These are phyloP conservation scores for Endotrypanum monterogeii DNA, from an alignment of 208 protist species.

Conservation along the genomic window DNA sequence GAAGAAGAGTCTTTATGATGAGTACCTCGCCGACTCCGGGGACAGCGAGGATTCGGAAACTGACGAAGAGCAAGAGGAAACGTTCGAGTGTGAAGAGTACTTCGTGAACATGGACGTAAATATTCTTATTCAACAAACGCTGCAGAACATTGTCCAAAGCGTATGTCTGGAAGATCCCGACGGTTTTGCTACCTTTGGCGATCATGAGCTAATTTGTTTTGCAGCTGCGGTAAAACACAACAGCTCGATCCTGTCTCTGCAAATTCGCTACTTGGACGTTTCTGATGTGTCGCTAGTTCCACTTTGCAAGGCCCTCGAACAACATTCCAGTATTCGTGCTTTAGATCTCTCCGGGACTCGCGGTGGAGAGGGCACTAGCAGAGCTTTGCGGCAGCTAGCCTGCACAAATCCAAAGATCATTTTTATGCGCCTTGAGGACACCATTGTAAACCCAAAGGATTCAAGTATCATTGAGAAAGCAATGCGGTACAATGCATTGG, in stretches of 20 bases:
- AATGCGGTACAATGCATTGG: conserved; percentile 65
- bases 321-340: conserved; percentile 59
- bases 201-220: conserved; percentile 78
- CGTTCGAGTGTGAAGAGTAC: conserved; percentile 57
- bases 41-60: conserved; percentile 37
- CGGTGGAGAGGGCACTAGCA: conserved; percentile 58
- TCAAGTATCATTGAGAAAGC: conserved; percentile 61
- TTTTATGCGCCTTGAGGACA: conserved; percentile 73
- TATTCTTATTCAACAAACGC: conserved; percentile 78
- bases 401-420: conserved; percentile 80
- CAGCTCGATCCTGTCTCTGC: conserved; percentile 78
- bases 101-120: conserved; percentile 77
- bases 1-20: conserved; percentile 58
- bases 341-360: conserved; percentile 77
- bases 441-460: conserved; percentile 52
- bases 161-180: conserved; percentile 76
- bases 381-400: conserved; percentile 64
- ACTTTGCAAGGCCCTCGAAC: conserved; percentile 61
- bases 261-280: conserved; percentile 81
- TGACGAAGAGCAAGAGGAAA: conserved; percentile 35
- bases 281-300: conserved; percentile 76
- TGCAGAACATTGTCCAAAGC: conserved; percentile 77
- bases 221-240: conserved; percentile 78
- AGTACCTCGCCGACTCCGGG: conserved; percentile 74
- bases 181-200: conserved; percentile 54